phyloP scores from a whole-genome alignment of 176 grass and related monocot genomes.

The Coix lacrymajobi region DNA sequence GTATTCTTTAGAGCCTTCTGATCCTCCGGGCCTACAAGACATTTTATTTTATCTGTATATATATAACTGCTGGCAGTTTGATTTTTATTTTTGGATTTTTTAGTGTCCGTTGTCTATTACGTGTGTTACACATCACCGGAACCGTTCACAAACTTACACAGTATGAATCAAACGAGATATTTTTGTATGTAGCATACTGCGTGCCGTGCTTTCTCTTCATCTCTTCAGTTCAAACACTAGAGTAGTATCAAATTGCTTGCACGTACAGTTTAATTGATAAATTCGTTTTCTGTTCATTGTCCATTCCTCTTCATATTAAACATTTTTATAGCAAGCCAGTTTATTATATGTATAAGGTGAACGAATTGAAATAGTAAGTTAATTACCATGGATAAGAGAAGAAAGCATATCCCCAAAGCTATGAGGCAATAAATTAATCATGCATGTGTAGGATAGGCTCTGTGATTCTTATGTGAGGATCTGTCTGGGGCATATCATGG shows the following conservation, averaged over 20 bases:
- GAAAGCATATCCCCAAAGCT: conserved; percentile 28
- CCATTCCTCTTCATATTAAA: not conserved
- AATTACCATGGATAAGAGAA: not conserved
- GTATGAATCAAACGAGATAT: conserved; percentile 24
- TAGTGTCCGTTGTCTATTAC: not conserved
- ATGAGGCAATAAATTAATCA: not conserved
- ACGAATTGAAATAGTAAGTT: not conserved
- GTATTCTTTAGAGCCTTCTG: conserved; percentile 42
- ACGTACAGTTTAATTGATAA: not conserved
- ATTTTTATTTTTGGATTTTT: conserved; percentile 11
- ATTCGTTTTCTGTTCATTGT: not conserved
- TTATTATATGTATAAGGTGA: not conserved
- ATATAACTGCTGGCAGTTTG: conserved; percentile 40
- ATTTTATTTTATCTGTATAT: conserved; percentile 27
- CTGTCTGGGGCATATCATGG: conserved; percentile 11
- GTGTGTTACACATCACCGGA: conserved; percentile 18
- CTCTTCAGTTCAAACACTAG: conserved; percentile 11
- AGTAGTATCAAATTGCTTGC: not conserved
- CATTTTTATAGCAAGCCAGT: not conserved
- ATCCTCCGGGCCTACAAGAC: conserved; percentile 29
- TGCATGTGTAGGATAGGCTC: conserved; percentile 8
- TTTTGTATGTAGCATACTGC: not conserved
- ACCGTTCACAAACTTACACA: conserved; percentile 23
- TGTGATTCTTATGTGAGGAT: conserved; percentile 20
- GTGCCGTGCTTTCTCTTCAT: not conserved